Base-by-base conservation (phyloP, 306 rosid species). In the Dalbergia oliveri region DNA sequence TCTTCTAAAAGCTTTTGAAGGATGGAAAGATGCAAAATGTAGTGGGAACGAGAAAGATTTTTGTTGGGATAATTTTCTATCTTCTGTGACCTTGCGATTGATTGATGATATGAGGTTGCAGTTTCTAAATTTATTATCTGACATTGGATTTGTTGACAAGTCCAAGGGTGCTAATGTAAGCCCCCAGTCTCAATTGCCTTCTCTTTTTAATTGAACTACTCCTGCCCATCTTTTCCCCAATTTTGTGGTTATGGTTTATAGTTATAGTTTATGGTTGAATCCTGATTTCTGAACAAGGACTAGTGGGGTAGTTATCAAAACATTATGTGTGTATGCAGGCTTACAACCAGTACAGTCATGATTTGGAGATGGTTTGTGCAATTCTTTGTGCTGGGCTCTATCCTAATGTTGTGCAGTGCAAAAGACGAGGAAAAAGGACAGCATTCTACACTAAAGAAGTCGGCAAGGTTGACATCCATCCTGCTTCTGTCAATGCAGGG, bases 371-470 rank as follows among this genome's bases (percentile, higher is more conserved):
- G 95, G 94, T 94, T 58, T 93, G 92, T 75, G 97, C 99, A 78
- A 88, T 94, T 77, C 97, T 93, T 45, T 94, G 99, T 78, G 97
- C 99, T 12, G 99, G 99, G 53, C 88, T 93, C 56, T 94, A 93
- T 83, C 99, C 99, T 13, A 94, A 94, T 79, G 99, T 94, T 44
- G 97, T 94, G 61, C 97, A 91, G 87, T 94, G 99, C 89, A 94
- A 94, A 86, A 88, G 92, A 84, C 88, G 97, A 87, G 97, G 97
- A 84, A 93, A 90, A 69, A 83, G 99, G 73, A 89, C 93, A 1
- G 91, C 92, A 1, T 90, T 94, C 86, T 91, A 86, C 86, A 94
- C 97, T 3, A 94, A 94, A 87, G 97, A 94, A 84, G 97, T 93
- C 9, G 97, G 99, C 69, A 93, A 93, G 83, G 97, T 94, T 66